These are phyloP conservation scores for Lepidopterella palustris DNA, from an alignment of 495 filamentous ascomycete genomes.

Conservation along the genomic window DNA sequence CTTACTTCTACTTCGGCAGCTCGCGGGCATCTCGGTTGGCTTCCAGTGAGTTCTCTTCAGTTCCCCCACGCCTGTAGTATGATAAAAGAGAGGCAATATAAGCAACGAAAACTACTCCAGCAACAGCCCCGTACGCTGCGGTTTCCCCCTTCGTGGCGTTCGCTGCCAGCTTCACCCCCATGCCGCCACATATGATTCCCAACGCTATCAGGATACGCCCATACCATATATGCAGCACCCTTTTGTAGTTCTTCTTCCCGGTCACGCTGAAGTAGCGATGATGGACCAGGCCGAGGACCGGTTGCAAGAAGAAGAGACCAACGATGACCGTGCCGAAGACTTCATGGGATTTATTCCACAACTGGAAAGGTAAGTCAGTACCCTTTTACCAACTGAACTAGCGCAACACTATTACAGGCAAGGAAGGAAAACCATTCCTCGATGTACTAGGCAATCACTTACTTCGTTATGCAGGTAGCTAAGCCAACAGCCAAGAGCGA, in stretches of 20 bases:
- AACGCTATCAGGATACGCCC: constrained; percentile 29
- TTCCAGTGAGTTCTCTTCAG: too few relatives aligned
- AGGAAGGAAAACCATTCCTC: too few relatives aligned
- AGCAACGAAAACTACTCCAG: background rate
- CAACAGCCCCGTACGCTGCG: constrained; percentile 1
- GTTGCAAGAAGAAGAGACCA: constrained; percentile 28
- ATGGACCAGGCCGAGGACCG: constrained; percentile 29
- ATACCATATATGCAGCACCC: constrained; percentile 29
- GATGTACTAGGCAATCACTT: too few relatives aligned
- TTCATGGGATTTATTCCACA: constrained; percentile 12
- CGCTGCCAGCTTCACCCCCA: constrained; percentile 25
- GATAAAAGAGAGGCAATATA: too few relatives aligned
- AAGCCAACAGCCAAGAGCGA: constrained; percentile 5
- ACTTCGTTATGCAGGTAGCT: background rate
- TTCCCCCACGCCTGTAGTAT: too few relatives aligned
- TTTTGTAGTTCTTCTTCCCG: constrained; percentile 25
- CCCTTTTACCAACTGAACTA: too few relatives aligned
- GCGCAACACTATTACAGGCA: too few relatives aligned
- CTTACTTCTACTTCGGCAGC: too few relatives aligned
- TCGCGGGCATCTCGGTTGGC: too few relatives aligned
- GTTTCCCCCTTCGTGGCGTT: background rate
- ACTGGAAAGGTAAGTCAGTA: background rate
- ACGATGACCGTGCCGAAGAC: constrained; percentile 32
- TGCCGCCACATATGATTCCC: constrained; percentile 32
- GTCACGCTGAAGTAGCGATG: constrained; percentile 30